Evolutionary conservation across 495 filamentous ascomycete species (phyloP).

Genomic region (Recurvomyces mirabilis): DNA sequence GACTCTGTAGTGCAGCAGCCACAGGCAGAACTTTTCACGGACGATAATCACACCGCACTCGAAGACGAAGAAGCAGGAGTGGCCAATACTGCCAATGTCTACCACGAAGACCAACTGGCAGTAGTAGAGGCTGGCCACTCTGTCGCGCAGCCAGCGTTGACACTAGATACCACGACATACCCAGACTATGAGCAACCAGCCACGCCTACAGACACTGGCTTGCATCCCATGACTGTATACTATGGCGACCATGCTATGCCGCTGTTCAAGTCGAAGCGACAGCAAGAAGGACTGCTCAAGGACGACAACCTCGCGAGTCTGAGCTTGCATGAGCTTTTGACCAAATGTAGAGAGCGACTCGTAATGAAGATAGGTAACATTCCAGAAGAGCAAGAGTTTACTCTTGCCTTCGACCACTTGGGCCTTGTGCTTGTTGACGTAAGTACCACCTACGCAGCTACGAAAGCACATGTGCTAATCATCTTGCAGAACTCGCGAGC

Average conservation of each 20-base stretch:
- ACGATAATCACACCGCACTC: neutral
- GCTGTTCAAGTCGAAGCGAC: slow-evolving; percentile 54
- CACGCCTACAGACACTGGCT: slow-evolving; percentile 15
- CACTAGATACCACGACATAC: slow-evolving; percentile 7
- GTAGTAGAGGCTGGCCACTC: neutral
- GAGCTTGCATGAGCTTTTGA: slow-evolving; percentile 49
- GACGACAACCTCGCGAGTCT: slow-evolving; percentile 50
- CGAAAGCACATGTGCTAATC: slow-evolving; percentile 8
- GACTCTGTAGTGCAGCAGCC: neutral
- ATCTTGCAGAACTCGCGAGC: slow-evolving; percentile 36
- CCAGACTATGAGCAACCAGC: slow-evolving; percentile 4
- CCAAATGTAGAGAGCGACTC: slow-evolving; percentile 55
- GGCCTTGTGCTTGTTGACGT: slow-evolving; percentile 54
- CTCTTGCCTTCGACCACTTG: slow-evolving; percentile 57
- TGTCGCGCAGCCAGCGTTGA: neutral
- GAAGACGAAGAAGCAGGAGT: neutral
- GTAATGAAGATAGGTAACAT: slow-evolving; percentile 54
- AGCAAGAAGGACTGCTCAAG: slow-evolving; percentile 61
- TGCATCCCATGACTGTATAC: slow-evolving; percentile 45
- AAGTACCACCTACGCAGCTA: neutral
- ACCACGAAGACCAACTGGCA: neutral
- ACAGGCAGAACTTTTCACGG: neutral
- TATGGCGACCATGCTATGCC: slow-evolving; percentile 60
- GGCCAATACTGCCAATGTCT: neutral
- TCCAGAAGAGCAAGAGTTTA: slow-evolving; percentile 48